Evolutionary conservation across 352 stramenopile genomes (phyloP), one percentile per base, ranked within the genome.

Genomic region (Globisporangium iwayamae): DNA sequence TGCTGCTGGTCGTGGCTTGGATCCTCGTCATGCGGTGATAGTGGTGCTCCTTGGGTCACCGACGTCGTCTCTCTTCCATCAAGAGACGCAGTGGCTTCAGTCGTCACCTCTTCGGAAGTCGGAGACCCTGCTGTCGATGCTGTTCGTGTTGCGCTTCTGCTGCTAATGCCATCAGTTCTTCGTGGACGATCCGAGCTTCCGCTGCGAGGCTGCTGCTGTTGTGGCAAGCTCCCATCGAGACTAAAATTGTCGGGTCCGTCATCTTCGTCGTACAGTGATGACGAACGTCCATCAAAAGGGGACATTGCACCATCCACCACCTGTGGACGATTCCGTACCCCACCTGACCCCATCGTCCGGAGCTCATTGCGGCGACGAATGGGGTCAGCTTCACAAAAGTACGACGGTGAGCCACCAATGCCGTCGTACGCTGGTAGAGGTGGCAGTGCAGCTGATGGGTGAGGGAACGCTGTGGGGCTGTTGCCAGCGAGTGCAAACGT

Each of bases 351-450:
- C 28, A 50, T 28, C 16, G 50, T 41, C 7, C 61, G 61, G 2
- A 54, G 41, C 3, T 54, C 30, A 36, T 62, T 67, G 20, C 61
- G 61, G 13, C 61, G 61, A n/a, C 53, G 61, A 18, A 67, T 43
- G 60, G 74, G 75, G 56, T 67, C 51, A 32, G 60, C 79, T 63
- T 90, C 83, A 61, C 74, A 90, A 61, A 88, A 93, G 46, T 90
- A 92, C 0, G 83, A 91, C 10, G 85, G 85, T 7, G 85, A 94
- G 11, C 83, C 85, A 38, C 83, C 83, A 59, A 91, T 80, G 1
- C 83, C 85, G 65, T 94, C 83, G 64, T 94, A 93, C 6, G 83
- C 83, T 77, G 85, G 85, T 11, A 94, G 61, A 14, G 83, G 83
- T n/a, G 83, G 81, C 9, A 94, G 64, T 16, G 82, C 65, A 3